A percentile compares a stretch with the other conserved stretches of the same genome.
Evolutionary conservation across 768 basidiomycete species (phyloP).

Genomic region (Termitomyces sp.): DNA sequence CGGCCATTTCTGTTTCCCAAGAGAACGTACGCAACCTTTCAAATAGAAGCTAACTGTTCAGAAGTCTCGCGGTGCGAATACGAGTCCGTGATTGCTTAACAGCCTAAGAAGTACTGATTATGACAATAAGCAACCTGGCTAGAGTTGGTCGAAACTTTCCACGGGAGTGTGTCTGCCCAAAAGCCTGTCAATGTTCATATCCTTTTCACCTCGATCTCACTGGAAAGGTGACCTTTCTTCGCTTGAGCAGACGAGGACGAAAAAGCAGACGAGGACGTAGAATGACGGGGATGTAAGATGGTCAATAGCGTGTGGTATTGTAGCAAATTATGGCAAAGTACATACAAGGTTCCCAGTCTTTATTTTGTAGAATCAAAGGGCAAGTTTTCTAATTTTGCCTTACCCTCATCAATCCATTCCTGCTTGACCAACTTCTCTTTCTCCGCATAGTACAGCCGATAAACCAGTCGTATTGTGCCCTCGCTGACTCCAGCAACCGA

Average conservation of each 20-base stretch:
- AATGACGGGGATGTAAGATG: background rate
- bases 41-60: too few species aligned
- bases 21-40: too few species aligned
- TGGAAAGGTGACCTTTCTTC: too few species aligned
- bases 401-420: conserved; percentile 82
- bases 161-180: background rate
- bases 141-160: too few species aligned
- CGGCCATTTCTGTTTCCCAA: too few species aligned
- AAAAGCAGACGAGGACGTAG: background rate
- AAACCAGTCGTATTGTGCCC: conserved; percentile 90
- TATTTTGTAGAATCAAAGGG: conserved; percentile 40
- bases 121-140: background rate
- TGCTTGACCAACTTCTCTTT: conserved; percentile 79
- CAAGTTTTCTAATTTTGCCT: conserved; percentile 51
- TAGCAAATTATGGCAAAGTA: background rate
- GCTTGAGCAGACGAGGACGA: background rate
- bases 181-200: background rate
- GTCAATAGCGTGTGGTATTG: background rate
- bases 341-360: conserved; percentile 6
- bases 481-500: conserved; percentile 92
- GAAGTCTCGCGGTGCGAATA: background rate
- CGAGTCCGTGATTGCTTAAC: background rate
- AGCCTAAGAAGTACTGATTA: too few species aligned
- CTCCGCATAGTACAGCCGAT: conserved; percentile 71
- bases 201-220: background rate